These are phyloP conservation scores for Apiospora phragmitis DNA, from an alignment of 2,329 filamentous ascomycete species.

Conservation along the genomic window DNA sequence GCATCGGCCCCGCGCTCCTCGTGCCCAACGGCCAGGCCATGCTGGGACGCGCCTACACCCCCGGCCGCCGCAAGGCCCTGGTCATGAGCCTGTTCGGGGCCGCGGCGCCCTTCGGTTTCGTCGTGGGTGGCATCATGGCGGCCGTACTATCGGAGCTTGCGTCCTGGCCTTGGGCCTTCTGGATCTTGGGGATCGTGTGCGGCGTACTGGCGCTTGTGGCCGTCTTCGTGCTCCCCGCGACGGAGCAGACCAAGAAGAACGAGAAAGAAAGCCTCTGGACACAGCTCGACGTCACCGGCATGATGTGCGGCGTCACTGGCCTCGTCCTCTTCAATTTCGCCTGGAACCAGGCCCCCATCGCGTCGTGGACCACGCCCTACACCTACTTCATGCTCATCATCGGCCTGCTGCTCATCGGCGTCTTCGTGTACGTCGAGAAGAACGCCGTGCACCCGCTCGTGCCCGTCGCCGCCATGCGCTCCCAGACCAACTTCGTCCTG, in stretches of 20 bases:
- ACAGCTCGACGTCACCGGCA: constrained; percentile 30
- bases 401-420: constrained; percentile 47
- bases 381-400: constrained; percentile 50
- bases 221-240: constrained; percentile 26
- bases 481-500: constrained; percentile 49
- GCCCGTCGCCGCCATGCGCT: constrained; percentile 48
- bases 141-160: constrained; percentile 25
- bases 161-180: constrained; percentile 34
- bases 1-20: constrained; percentile 52
- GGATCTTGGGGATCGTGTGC: constrained; percentile 26
- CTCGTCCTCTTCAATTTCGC: constrained; percentile 59
- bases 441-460: constrained; percentile 50
- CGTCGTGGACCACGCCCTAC: constrained; percentile 54
- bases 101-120: constrained; percentile 32
- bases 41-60: constrained; percentile 47
- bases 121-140: constrained; percentile 30
- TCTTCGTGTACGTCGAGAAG: constrained; percentile 55
- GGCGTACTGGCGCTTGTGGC: constrained; percentile 25
- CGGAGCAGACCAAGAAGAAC: constrained; percentile 19
- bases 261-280: constrained; percentile 21
- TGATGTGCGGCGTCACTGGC: constrained; percentile 46
- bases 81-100: constrained; percentile 34
- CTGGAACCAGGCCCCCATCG: constrained; percentile 58
- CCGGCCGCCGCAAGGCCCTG: constrained; percentile 34
- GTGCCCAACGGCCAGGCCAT: constrained; percentile 57